Conservation (phyloP, 768 basidiomycete species). For the Tulasnella sp. region DNA sequence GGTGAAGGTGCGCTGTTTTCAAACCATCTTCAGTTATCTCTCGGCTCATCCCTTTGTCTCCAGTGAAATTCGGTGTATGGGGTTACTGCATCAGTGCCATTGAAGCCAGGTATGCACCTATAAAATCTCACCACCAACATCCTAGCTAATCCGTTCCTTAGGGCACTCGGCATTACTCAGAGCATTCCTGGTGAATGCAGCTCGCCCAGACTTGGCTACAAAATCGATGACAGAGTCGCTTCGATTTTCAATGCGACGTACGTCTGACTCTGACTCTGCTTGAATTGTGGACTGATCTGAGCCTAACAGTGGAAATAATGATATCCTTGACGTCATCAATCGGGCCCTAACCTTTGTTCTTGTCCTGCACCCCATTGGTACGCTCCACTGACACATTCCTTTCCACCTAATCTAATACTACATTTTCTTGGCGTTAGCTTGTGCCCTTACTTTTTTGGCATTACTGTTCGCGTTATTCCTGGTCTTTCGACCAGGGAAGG, state of each 20-base stretch:
- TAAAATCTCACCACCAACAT: too few relatives aligned
- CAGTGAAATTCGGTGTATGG: slow-evolving; percentile 46
- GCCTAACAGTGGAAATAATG: slow-evolving; percentile 25
- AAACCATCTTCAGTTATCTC: not conserved
- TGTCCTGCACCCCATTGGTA: slow-evolving; percentile 45
- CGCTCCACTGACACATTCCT: slow-evolving; percentile 9
- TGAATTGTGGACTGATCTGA: slow-evolving; percentile 12
- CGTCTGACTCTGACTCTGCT: slow-evolving; percentile 15
- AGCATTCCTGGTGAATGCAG: slow-evolving; percentile 20
- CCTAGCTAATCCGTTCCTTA: slow-evolving; percentile 17
- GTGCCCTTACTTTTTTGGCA: slow-evolving; percentile 39
- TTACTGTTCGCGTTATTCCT: slow-evolving; percentile 34
- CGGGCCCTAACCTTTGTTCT: slow-evolving; percentile 36
- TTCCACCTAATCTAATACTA: too few relatives aligned
- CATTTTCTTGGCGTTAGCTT: slow-evolving; percentile 28
- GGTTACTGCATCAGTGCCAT: slow-evolving; percentile 45
- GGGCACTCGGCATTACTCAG: slow-evolving; percentile 28
- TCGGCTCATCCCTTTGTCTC: not conserved
- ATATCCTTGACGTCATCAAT: slow-evolving; percentile 33
- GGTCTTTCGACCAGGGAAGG: slow-evolving; percentile 31
- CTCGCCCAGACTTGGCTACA: slow-evolving; percentile 41
- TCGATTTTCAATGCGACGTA: slow-evolving; percentile 32
- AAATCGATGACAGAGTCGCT: slow-evolving; percentile 37
- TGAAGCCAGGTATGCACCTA: slow-evolving; percentile 31
- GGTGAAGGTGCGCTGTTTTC: slow-evolving; percentile 19